Base-by-base conservation (phyloP, 768 basidiomycete species). In the Dioszegia crocea region DNA sequence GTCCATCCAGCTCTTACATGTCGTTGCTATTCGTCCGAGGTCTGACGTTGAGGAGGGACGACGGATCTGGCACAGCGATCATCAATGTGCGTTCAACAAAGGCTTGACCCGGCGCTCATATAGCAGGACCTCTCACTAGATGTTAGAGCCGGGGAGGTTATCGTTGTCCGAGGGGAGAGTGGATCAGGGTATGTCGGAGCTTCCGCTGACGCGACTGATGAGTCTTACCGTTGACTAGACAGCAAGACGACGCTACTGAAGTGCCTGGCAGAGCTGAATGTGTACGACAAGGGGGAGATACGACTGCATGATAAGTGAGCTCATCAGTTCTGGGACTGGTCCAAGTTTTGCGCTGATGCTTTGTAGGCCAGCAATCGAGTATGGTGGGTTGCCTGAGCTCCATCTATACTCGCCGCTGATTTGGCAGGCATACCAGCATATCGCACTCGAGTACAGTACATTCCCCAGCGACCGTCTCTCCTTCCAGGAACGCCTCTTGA, bases 391-490 rank as follows among this genome's bases (percentile, higher is more conserved):
- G 11, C 30, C 26, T 23, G 21, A 31, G 57, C 3, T 27, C 21
- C 4, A 33, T 47, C 45, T 56, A 11, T 31, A 31, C 46, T 31
- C 68, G 21, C 6, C 16, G 26, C 19, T 51, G 31, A 38, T 17
- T n/a, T 41, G n/a, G n/a, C 21, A 87, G 89, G 87, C 12, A 83
- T 91, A 23, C 89, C 91, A 2, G 71, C 73, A 17, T 94, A 85
- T 77, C 84, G 91, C 50, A 90, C 86, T 0, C 82, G 81, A 55
- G 85, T 94, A 2, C 82, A 86, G 59, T 94, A 94, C 73, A 85
- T 93, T 24, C 91, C 91, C 0, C 91, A 94, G 76, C 81, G 91
- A 39, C 87, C 91, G 0, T 88, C 90, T 1, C 80, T 93, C n/a
- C 83, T 94, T 21, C 84, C 89, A 1, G 87, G 87, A 3, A 86